Evolutionary conservation across 805 yeast species (phyloP).

Genomic region (Saccharomycopsis oosterbeekiorum): DNA sequence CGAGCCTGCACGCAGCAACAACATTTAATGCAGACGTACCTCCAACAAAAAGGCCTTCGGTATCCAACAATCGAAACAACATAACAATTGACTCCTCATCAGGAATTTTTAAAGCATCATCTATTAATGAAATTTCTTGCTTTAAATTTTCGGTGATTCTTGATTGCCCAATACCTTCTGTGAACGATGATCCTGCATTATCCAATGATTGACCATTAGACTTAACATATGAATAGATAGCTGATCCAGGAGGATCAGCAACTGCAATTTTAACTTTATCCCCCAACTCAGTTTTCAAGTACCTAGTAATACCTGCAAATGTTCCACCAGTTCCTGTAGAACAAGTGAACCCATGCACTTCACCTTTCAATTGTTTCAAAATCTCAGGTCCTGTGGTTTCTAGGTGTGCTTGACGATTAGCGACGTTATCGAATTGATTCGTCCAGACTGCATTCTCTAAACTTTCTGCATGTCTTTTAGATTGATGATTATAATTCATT

Average conservation of each 20-base stretch:
- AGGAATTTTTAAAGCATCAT: slow-evolving; percentile 70
- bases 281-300: slow-evolving; percentile 56
- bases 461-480: slow-evolving; percentile 70
- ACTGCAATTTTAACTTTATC: slow-evolving; percentile 54
- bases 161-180: slow-evolving; percentile 96
- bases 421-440: slow-evolving; percentile 81
- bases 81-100: slow-evolving; percentile 76
- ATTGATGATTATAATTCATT: slow-evolving; percentile 78
- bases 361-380: slow-evolving; percentile 73
- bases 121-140: slow-evolving; percentile 62
- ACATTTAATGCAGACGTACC: slow-evolving; percentile 89
- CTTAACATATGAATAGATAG: slow-evolving; percentile 67
- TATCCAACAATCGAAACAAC: slow-evolving; percentile 75
- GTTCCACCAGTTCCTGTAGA: slow-evolving; percentile 94
- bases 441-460: slow-evolving; percentile 84
- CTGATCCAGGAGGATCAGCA: slow-evolving; percentile 94
- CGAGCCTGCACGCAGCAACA: slow-evolving; percentile 76
- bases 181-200: slow-evolving; percentile 75
- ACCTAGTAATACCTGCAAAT: slow-evolving; percentile 76
- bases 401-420: slow-evolving; percentile 80
- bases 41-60: slow-evolving; percentile 84
- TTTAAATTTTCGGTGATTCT: slow-evolving; percentile 76
- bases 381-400: slow-evolving; percentile 91
- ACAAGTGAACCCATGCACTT: slow-evolving; percentile 78
- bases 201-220: slow-evolving; percentile 59